Conservation (phyloP, 2,329 filamentous ascomycete genomes). For the Cylindrodendrum hubeiense region DNA sequence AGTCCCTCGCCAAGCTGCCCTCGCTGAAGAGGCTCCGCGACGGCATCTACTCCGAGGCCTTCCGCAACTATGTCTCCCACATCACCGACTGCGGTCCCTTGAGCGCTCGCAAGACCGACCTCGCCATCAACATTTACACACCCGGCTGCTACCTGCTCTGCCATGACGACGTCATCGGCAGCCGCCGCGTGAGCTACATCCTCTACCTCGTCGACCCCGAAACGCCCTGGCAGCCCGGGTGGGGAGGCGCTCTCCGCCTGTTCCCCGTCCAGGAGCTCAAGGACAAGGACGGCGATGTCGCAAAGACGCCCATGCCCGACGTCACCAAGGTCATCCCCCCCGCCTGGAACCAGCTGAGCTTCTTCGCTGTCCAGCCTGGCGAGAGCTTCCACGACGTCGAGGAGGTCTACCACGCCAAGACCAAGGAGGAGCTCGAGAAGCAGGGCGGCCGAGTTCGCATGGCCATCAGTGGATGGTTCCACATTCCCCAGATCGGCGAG, state of each 20-base stretch:
- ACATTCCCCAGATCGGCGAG: constrained; percentile 95
- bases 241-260: constrained; percentile 91
- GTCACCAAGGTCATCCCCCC: constrained; percentile 87
- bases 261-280: constrained; percentile 78
- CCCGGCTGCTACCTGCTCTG: constrained; percentile 95
- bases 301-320: constrained; percentile 85
- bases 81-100: constrained; percentile 89
- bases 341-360: constrained; percentile 96
- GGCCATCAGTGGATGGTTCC: constrained; percentile 99
- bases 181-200: constrained; percentile 94
- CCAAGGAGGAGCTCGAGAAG: constrained; percentile 70
- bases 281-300: constrained; percentile 75
- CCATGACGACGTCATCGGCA: constrained; percentile 99
- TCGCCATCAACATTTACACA: constrained; percentile 99
- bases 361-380: constrained; percentile 98
- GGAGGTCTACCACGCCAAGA: constrained; percentile 86
- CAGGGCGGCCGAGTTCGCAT: constrained; percentile 87
- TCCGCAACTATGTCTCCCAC: constrained; percentile 88
- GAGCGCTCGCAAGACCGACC: constrained; percentile 95
- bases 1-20: constrained; percentile 86
- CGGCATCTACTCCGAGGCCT: constrained; percentile 90
- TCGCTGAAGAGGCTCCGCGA: constrained; percentile 94
- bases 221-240: constrained; percentile 87
- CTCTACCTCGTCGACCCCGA: constrained; percentile 96
- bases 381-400: constrained; percentile 99